A percentile compares a stretch with the other conserved stretches of the same genome.
Conservation (phyloP, 202 grass and related monocot genomes). For the Thinopyrum obtusiflorum region DNA sequence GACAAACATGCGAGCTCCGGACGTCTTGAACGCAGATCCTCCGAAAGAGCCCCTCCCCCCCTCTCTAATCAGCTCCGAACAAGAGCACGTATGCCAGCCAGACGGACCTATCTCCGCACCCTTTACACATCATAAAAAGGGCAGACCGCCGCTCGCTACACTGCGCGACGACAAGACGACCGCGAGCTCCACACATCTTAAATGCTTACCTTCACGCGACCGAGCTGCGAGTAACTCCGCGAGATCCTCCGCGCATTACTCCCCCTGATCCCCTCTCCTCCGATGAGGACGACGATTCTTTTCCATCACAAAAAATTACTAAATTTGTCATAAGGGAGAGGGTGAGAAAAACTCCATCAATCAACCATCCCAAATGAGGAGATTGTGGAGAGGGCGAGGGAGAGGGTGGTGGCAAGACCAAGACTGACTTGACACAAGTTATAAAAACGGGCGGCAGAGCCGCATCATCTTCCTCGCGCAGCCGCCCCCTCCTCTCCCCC, state of each 20-base stretch:
- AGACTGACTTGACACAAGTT: neutral
- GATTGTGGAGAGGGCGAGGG: too few species aligned
- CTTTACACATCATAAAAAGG: neutral
- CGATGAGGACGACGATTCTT: too few species aligned
- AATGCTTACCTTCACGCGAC: neutral
- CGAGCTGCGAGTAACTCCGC: neutral
- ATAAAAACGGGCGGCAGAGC: neutral
- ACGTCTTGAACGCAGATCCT: neutral
- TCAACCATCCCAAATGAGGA: neutral
- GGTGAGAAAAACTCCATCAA: neutral
- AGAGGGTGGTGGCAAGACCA: neutral
- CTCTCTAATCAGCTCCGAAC: too few species aligned
- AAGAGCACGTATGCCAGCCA: neutral
- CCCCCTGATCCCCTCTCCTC: neutral
- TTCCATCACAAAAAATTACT: neutral
- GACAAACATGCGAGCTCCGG: neutral
- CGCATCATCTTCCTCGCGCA: neutral
- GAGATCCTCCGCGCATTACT: neutral
- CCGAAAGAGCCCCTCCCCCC: too few species aligned
- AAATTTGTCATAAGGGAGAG: neutral
- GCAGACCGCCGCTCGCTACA: neutral
- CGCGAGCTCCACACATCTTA: neutral
- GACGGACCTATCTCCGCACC: neutral
- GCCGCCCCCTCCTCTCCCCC: neutral
- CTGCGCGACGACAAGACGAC: too few species aligned